Base-by-base conservation (phyloP, 148 eudicot species). In the Bassia scoparia region DNA sequence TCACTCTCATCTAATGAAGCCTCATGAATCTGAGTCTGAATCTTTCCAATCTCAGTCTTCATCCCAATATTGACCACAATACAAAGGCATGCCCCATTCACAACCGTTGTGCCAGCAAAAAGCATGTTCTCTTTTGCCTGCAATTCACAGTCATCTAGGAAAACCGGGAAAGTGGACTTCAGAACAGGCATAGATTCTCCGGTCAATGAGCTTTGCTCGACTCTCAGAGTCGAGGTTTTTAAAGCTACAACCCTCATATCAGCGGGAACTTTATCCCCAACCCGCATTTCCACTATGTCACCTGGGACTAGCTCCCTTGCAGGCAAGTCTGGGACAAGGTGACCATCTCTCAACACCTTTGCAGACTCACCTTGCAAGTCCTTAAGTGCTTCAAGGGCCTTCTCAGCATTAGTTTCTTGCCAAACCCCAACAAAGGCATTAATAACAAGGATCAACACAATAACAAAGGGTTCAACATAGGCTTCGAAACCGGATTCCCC, bases 381-480 rank as follows among this genome's bases (percentile, higher is more conserved):
- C 77, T 89, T 91, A 4, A 91, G 83, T 10, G 94, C 97, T 65
- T 91, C 91, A 31, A 91, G 91, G 15, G 97, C 97, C 70, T 89
- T 89, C 64, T 89, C 94, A 3, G 97, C 97, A 79, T 87, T 91
- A 56, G 83, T 86, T 75, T 91, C 97, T 86, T 91, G 97, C 97
- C 97, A 91, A 31, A 91, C 97, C 7, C 97, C 97, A 35, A 91
- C 91, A 59, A 87, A 79, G 52, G 94, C 97, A 80, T 91, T 91
- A 46, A 91, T 82, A 43, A 89, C 80, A 69, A 91, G 76, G 54
- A 91, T 87, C 77, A 84, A 72, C 37, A 91, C 80, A 66, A 91
- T 91, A 38, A 91, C 94, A 60, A 89, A 75, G 2, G 97, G 94
- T 71, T 91, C 97, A 67, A 89, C 89, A 79, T 87, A 91, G 38